phyloP scores from a whole-genome alignment of 2,329 filamentous ascomycete genomes.

The Diaporthe aspalathi region DNA sequence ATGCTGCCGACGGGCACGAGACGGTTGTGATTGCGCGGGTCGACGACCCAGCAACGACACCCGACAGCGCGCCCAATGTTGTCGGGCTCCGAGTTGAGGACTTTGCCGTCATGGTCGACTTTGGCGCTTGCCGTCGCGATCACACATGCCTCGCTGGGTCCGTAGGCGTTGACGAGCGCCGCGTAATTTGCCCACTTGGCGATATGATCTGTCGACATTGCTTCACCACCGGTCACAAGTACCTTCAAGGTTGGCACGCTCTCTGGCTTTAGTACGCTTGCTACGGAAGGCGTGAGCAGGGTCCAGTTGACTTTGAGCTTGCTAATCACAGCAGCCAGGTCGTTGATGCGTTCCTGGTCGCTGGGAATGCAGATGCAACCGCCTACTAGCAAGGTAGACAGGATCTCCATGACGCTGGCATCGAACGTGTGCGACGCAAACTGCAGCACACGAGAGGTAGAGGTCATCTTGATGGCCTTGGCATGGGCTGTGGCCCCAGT shows the following conservation, averaged over 20 bases:
- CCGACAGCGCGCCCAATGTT: constrained; percentile 15
- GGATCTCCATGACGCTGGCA: constrained; percentile 61
- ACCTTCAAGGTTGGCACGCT: constrained; percentile 52
- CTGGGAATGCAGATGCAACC: constrained; percentile 70
- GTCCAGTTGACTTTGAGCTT: constrained; percentile 63
- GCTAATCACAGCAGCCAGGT: constrained; percentile 61
- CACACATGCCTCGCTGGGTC: constrained; percentile 44
- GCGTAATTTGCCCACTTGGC: constrained; percentile 2
- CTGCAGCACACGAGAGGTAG: constrained; percentile 51
- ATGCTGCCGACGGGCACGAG: constrained; percentile 11
- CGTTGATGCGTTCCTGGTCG: constrained; percentile 58
- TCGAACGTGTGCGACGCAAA: constrained; percentile 67
- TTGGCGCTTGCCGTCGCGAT: constrained; percentile 22
- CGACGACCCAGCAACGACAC: constrained; percentile 4
- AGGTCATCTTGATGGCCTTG: not conserved
- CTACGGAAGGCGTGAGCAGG: constrained; percentile 69
- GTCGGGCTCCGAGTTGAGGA: not conserved
- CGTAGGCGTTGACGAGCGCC: constrained; percentile 45
- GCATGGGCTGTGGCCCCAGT: not conserved
- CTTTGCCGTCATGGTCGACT: not conserved
- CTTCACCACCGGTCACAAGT: constrained; percentile 50
- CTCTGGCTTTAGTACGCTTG: constrained; percentile 54
- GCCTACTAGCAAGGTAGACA: constrained; percentile 65
- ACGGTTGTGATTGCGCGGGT: not conserved
- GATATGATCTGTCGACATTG: constrained; percentile 15